phyloP scores from a whole-genome alignment of 78 protist species.

The Dictyostelium discoideum region dicty_2.7 NC_007089.4:5077501-5078000 shows the following conservation, averaged over 20 bases:
- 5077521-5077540: slow-evolving; percentile 8
- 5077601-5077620: neutral
- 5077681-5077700: neutral
- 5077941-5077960: neutral
- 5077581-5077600: neutral
- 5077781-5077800: slow-evolving; percentile 62
- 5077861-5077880: slow-evolving; percentile 15
- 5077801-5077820: slow-evolving; percentile 89
- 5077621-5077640: neutral
- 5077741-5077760: neutral
- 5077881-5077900: neutral
- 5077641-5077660: neutral
- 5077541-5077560: neutral
- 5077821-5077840: slow-evolving; percentile 84
- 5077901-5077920: no score
- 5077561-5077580: neutral
- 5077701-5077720: neutral
- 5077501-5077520: neutral
- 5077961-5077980: slow-evolving; percentile 29
- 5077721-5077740: neutral
- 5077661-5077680: neutral
- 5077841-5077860: slow-evolving; percentile 62
- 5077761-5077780: slow-evolving; percentile 36
- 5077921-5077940: no score
- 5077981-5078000: slow-evolving; percentile 81